Base-by-base conservation (phyloP, 1,284 basidiomycete genomes). In the Ceratobasidium sp. region DNA sequence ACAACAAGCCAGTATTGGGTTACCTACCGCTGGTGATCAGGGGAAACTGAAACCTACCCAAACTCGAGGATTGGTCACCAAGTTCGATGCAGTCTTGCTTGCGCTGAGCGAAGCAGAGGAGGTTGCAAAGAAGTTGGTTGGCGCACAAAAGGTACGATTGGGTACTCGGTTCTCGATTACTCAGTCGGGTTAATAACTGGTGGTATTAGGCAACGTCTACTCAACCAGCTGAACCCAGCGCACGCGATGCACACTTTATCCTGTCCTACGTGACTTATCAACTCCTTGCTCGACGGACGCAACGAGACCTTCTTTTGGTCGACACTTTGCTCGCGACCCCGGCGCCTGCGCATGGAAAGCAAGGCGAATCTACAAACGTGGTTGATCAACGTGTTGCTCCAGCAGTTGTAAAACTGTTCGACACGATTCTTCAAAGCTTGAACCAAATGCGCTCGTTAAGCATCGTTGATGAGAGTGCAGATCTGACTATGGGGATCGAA, bases 91-190 rank as follows among this genome's bases (percentile, higher is more conserved):
- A 27, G 89, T 95, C 71, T 86, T 98, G 14, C 86, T 89, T 36
- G 91, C 94, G 0, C 83, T 97, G 74, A 95, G 93, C 75, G 96
- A 98, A 75, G 95, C 95, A 0, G 95, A 97, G 80, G 91, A 90
- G 0, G 89, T 94, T 3, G 90, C 94, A 0, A 87, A 91, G 73
- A 93, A 91, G 80, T 85, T 97, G 11, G 84, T 89, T 22, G 94
- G 96, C 78, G 89, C 90, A 44, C 93, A 96, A 76, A 90, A 93
- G 87, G 90, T 92, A 65, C 63, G 85, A 79, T 22, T n/a, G 56
- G 17, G 47, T 59, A 24, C 57, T 41, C 3, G 22, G 17, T 19
- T n/a, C 9, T 19, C 27, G 8, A 33, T 11, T 27, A 7, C 6
- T 22, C 27, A 15, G 4, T 11, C 11, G 11, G n/a, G 33, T 33